Conservation (phyloP, 2,329 filamentous ascomycete species). For the Lasiodiplodia citricola region DNA sequence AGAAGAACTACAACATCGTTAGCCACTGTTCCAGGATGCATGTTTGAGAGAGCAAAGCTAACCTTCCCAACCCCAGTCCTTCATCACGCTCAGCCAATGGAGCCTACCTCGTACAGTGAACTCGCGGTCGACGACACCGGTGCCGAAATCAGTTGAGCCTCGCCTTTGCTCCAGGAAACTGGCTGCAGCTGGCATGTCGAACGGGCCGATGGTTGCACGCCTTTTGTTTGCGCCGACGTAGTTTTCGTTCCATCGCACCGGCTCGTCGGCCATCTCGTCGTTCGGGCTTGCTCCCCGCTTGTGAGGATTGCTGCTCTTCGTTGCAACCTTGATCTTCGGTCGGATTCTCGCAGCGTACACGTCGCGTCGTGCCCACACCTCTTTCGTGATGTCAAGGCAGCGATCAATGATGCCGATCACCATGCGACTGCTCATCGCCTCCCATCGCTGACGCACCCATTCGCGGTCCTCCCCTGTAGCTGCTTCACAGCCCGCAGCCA, state of each 20-base stretch:
- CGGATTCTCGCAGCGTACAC: slow-evolving; percentile 47
- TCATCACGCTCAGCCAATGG: slow-evolving; percentile 74
- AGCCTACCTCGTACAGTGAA: slow-evolving; percentile 68
- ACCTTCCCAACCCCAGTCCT: slow-evolving; percentile 76
- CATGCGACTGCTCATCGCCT: slow-evolving; percentile 64
- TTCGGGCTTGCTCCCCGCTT: slow-evolving; percentile 12
- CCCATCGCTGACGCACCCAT: slow-evolving; percentile 70
- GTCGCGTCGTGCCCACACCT: slow-evolving; percentile 71
- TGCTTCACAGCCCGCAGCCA: slow-evolving; percentile 70
- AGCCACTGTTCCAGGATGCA: neutral
- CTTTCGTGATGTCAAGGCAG: slow-evolving; percentile 67
- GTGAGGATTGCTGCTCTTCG: slow-evolving; percentile 20
- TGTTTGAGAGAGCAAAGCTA: slow-evolving; percentile 38
- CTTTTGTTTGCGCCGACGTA: slow-evolving; percentile 32
- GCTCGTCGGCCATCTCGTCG: slow-evolving; percentile 28
- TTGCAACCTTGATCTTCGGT: slow-evolving; percentile 21
- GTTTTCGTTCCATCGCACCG: slow-evolving; percentile 34
- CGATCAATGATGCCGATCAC: slow-evolving; percentile 72
- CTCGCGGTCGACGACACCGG: slow-evolving; percentile 59
- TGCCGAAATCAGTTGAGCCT: slow-evolving; percentile 36
- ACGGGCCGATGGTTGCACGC: slow-evolving; percentile 31
- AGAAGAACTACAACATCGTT: slow-evolving; percentile 24
- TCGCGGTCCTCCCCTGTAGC: slow-evolving; percentile 63
- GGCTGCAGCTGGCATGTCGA: slow-evolving; percentile 30
- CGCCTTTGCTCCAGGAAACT: slow-evolving; percentile 33